Evolutionary conservation across 371 early-diverging fungal species (phyloP).

Genomic region (Polyrhizophydium stewartii): DNA sequence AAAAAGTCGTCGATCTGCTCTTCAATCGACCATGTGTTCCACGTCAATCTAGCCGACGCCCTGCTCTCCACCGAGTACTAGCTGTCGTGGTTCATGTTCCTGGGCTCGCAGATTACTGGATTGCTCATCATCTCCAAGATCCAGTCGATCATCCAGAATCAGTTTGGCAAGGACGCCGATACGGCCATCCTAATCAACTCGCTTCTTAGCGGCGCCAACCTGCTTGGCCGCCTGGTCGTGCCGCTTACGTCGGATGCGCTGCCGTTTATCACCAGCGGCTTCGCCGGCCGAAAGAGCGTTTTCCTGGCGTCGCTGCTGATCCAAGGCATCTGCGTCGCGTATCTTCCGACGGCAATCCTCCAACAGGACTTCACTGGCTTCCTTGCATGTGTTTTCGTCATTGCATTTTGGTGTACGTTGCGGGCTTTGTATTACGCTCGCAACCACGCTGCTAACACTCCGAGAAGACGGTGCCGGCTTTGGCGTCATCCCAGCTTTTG

Average conservation of each 20-base stretch:
- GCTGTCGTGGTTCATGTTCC: slow-evolving; percentile 54
- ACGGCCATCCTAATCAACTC: slow-evolving; percentile 54
- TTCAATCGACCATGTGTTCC: slow-evolving; percentile 3
- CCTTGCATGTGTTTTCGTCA: slow-evolving; percentile 25
- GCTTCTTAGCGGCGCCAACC: slow-evolving; percentile 59
- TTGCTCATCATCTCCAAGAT: slow-evolving; percentile 59
- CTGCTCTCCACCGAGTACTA: slow-evolving; percentile 46
- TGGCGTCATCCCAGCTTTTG: slow-evolving; percentile 64
- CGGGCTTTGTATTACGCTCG: too few species aligned
- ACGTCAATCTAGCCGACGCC: slow-evolving; percentile 45
- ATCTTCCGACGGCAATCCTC: slow-evolving; percentile 45
- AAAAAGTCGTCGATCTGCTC: neutral
- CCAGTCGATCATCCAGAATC: slow-evolving; percentile 49
- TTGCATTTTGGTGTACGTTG: slow-evolving; percentile 28
- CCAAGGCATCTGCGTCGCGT: slow-evolving; percentile 45
- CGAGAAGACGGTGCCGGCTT: slow-evolving; percentile 52
- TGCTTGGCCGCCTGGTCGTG: slow-evolving; percentile 56
- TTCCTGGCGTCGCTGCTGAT: slow-evolving; percentile 47
- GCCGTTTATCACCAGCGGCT: neutral
- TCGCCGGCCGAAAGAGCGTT: slow-evolving; percentile 50
- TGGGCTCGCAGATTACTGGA: slow-evolving; percentile 29
- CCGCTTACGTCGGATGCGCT: slow-evolving; percentile 52
- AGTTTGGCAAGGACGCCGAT: slow-evolving; percentile 47
- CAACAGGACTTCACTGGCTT: slow-evolving; percentile 47
- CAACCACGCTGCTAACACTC: too few species aligned